Evolutionary conservation across 495 filamentous ascomycete species (phyloP).

Genomic region (Xylaria intraflava): DNA sequence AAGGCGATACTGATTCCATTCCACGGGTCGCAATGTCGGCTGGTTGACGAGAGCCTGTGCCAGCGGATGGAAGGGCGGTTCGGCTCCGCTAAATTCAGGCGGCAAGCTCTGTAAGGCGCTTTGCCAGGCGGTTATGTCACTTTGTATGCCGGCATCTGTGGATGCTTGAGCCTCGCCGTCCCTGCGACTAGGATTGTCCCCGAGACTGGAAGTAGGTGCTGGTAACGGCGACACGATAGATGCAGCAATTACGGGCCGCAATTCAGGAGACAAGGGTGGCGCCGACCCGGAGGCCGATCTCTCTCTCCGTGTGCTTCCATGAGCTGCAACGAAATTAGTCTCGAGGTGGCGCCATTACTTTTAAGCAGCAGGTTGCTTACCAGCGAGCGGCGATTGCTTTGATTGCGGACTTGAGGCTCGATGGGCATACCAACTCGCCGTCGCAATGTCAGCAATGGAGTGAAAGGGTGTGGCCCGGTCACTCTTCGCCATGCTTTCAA

Average conservation of each 20-base stretch:
- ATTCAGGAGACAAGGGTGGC: not conserved
- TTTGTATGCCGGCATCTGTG: not conserved
- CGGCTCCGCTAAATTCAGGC: conserved; percentile 1
- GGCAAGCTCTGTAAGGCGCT: conserved; percentile 12
- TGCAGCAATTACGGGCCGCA: not conserved
- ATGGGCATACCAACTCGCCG: conserved; percentile 19
- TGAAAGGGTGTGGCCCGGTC: not conserved
- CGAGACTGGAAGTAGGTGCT: not conserved
- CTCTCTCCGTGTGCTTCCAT: not conserved
- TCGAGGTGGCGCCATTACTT: not conserved
- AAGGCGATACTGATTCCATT: conserved; percentile 22
- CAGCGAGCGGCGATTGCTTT: not conserved
- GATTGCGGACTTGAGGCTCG: conserved; percentile 6
- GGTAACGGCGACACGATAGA: not conserved
- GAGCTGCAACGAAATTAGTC: not conserved
- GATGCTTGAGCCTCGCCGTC: not conserved
- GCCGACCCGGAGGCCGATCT: not conserved
- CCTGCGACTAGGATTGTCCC: not conserved
- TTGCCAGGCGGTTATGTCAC: conserved; percentile 18
- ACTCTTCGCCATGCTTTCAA: not conserved
- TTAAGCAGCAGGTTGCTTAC: not conserved
- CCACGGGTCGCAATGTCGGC: conserved; percentile 14
- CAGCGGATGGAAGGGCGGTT: conserved; percentile 14
- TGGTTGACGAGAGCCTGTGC: conserved; percentile 14
- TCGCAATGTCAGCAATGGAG: conserved; percentile 16